A percentile compares a stretch with the other conserved stretches of the same genome.
Conservation (phyloP, 306 rosid species). For the Morella rubra region DNA sequence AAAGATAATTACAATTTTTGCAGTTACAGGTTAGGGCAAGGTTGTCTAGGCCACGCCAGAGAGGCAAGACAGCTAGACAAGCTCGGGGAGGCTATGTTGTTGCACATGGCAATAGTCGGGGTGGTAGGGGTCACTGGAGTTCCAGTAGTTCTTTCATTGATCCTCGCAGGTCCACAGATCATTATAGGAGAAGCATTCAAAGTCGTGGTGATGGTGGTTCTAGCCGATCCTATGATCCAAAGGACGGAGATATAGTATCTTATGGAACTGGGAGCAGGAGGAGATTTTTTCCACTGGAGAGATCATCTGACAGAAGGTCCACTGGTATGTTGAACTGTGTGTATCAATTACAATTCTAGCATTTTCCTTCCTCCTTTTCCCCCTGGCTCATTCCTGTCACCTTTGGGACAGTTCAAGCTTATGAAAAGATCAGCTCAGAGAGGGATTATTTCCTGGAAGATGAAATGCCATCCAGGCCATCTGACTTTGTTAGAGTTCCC, state of each 20-base stretch:
- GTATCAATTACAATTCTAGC: background rate
- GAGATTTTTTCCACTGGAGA: slow-evolving; percentile 7
- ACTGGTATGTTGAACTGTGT: background rate
- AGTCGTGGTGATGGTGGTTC: slow-evolving; percentile 1
- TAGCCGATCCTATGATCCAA: slow-evolving; percentile 7
- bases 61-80: slow-evolving; percentile 16
- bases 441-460: slow-evolving; percentile 3
- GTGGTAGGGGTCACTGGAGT: slow-evolving; percentile 5
- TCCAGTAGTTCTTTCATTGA: slow-evolving; percentile 4
- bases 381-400: background rate
- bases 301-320: slow-evolving; percentile 8
- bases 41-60: slow-evolving; percentile 12
- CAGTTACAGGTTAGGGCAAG: slow-evolving; percentile 14
- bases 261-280: slow-evolving; percentile 6
- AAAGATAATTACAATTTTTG: background rate
- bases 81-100: slow-evolving; percentile 13
- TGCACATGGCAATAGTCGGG: background rate
- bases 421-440: slow-evolving; percentile 6
- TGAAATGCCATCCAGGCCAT: background rate
- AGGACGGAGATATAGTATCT: background rate
- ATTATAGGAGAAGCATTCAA: background rate
- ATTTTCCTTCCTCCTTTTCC: background rate
- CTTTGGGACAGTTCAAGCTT: background rate
- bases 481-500: background rate
- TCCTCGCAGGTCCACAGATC: slow-evolving; percentile 3